Evolutionary conservation across 2,329 filamentous ascomycete species (phyloP), one percentile per base, ranked within the genome.

Genomic region (Byssochlamys sp.): DNA sequence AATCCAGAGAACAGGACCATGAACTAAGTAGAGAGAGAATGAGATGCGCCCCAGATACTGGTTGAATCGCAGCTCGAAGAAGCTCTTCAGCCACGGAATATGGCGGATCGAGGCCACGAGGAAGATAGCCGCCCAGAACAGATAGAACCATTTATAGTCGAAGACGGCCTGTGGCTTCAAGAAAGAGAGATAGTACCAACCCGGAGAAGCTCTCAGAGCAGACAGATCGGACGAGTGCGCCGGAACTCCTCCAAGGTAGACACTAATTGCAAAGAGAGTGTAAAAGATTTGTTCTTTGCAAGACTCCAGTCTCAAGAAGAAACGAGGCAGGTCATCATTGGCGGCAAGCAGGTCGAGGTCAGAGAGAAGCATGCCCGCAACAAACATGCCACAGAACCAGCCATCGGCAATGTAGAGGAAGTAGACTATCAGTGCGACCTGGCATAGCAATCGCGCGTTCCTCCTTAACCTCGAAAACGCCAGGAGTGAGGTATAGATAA

Each of bases 331-430:
- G 45, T 81, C 74, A 39, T 77, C 74, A 51, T 71, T 72, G 52
- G 69, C 71, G 0, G 80, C 78, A 1, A 85, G 76, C 4, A 83
- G 64, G 62, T 87, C 84, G 29, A 87, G 69, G 58, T 87, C 83
- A 67, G 80, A 80, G 11, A 86, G 75, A 2, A 86, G 69, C 80
- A 86, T 84, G 25, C 85, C 85, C 0, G 77, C 72, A 11, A 81
- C 69, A 66, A 87, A 87, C 69, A 85, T 75, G 14, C 83, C 77
- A 61, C 80, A 81, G 65, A 83, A 83, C 70, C 79, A 83, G 26
- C 84, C 85, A 66, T 89, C 86, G 2, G 79, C 79, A 55, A 88
- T 79, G 67, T 86, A 88, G 66, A 89, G 75, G 65, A 87, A 87
- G 71, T 89, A 89, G 61, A 77, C 75, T 24, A 83, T 78, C 10